Evolutionary conservation across 208 protist species (phyloP).

Genomic region (Acanthamoeba royreba): DNA sequence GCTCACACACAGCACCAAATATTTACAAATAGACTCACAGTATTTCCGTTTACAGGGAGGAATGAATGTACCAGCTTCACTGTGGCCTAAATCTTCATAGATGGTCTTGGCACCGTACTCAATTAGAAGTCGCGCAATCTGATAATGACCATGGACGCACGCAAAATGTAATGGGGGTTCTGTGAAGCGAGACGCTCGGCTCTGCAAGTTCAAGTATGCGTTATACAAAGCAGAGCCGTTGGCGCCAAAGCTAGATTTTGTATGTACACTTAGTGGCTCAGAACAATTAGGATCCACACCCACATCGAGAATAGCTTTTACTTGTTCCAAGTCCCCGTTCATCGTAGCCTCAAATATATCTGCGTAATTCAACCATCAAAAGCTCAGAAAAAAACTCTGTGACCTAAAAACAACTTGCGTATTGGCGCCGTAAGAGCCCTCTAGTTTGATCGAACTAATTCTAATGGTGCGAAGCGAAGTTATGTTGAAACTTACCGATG

Average conservation of each 20-base stretch:
- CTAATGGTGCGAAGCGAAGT: not conserved
- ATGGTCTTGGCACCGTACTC: not conserved
- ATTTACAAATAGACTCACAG: not conserved
- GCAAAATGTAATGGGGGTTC: not conserved
- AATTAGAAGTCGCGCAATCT: not conserved
- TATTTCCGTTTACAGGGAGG: not conserved
- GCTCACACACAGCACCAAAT: not conserved
- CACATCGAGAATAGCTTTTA: not conserved
- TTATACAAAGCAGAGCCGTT: not conserved
- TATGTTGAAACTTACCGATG: not conserved
- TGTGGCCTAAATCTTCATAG: not conserved
- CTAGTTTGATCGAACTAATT: too few species aligned
- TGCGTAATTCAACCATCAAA: too few species aligned
- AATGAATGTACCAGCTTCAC: not conserved
- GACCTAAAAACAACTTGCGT: too few species aligned
- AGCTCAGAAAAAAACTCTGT: not conserved
- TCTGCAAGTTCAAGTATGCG: not conserved
- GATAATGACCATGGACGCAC: not conserved
- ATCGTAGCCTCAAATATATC: not conserved
- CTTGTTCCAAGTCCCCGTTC: not conserved
- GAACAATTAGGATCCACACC: not conserved
- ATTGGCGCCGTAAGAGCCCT: too few species aligned
- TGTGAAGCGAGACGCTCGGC: not conserved
- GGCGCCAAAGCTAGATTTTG: not conserved
- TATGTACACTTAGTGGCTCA: not conserved